Evolutionary conservation across 768 basidiomycete genomes (phyloP).

Genomic region (Agaricus sinodeliciosus): DNA sequence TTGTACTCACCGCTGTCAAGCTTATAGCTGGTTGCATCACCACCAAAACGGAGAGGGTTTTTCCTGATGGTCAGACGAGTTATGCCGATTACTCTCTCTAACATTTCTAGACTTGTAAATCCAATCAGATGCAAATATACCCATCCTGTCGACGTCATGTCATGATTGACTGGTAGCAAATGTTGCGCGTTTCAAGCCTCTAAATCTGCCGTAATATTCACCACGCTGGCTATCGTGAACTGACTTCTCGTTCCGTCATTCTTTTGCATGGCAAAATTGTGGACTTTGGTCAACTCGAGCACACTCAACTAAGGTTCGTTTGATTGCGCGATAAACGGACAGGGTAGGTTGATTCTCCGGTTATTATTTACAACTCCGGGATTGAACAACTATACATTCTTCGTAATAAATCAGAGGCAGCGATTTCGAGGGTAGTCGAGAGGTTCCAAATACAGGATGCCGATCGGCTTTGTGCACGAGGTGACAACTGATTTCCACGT

Average conservation of each 20-base stretch:
- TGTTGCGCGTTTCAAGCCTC: background rate
- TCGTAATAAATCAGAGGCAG: background rate
- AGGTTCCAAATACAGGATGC: conserved; percentile 1
- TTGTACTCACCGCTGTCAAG: conserved; percentile 8
- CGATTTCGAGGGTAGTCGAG: background rate
- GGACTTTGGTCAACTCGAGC: too few relatives aligned
- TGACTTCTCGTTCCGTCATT: too few relatives aligned
- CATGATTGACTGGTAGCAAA: conserved; percentile 8
- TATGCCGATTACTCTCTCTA: background rate
- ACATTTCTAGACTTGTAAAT: background rate
- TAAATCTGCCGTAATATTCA: too few relatives aligned
- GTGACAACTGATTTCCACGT: conserved; percentile 3
- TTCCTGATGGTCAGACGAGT: too few relatives aligned
- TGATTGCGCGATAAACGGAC: too few relatives aligned
- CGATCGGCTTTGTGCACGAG: conserved; percentile 7
- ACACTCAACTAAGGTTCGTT: too few relatives aligned
- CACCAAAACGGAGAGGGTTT: too few relatives aligned
- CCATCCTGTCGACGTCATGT: conserved; percentile 4
- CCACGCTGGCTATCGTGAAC: too few relatives aligned
- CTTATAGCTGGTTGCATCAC: background rate
- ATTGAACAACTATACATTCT: background rate
- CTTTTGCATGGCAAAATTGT: too few relatives aligned
- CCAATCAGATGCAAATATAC: background rate
- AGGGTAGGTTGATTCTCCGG: too few relatives aligned
- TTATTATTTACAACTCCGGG: background rate